Base-by-base conservation (phyloP, 345 rosid genomes). In the Eucalyptus caleyi region DNA sequence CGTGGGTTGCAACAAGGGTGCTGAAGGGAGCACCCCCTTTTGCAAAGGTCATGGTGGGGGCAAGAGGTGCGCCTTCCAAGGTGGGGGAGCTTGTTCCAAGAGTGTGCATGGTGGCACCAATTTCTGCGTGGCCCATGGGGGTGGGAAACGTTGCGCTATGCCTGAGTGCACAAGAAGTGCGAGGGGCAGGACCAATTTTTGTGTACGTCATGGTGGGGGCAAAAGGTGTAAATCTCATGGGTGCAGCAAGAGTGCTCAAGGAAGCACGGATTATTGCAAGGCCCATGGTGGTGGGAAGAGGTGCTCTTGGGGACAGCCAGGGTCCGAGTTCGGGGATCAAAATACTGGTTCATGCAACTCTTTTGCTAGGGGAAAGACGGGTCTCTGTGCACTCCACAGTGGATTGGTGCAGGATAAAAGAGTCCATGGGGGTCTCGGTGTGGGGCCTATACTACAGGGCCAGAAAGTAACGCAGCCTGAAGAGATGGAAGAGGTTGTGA, bases 41-140 rank as follows among this genome's bases (percentile, higher is more conserved):
- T 97, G 99, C 91, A 97, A 97, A 91, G 99, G 98, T 80, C 99
- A 98, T 90, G 99, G 99, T 59, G 99, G 99, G 72, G 99, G 99
- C 2, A 98, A 97, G 92, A 92, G 99, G 91, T 98, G 99, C 86
- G 94, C 97, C 88, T 98, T 96, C 89, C 95, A 95, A 89, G 99
- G 96, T 54, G 96, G 93, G 62, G 98, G 96, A 56, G 91, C 93
- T 50, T 98, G 99, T 88, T 88, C 98, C 9, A 98, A 98, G 96
- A 97, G 99, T 92, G 99, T 98, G 86, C 99, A 98, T 82, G 99
- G 99, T 37, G 99, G 99, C 88, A 98, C 99, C 30, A 97, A 96
- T 90, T 97, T 97, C 94, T 97, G 99, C 86, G 99, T 97, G 18
- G 99, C 99, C 6, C 99, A 97, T 50, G 99, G 99, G 6, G 99